phyloP scores from a whole-genome alignment of 352 stramenopile genomes.

The Phytophthora aleatoria region DNA sequence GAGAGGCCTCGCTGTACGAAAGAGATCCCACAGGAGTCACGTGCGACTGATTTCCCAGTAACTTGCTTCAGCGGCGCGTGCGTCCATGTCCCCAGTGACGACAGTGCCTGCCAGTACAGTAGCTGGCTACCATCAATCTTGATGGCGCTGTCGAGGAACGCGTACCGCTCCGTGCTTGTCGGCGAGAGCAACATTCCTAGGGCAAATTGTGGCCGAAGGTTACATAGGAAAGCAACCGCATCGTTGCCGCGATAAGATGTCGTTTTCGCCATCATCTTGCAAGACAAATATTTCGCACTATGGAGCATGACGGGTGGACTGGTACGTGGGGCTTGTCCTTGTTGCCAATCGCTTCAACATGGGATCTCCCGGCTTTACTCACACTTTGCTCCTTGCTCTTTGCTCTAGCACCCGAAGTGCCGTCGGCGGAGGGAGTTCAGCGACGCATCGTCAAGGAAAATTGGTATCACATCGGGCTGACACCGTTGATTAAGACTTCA shows the following conservation, averaged over 20 bases:
- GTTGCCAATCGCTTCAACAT: slow-evolving; percentile 26
- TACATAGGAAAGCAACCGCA: no score
- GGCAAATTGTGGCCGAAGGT: no score
- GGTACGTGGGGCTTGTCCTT: neutral
- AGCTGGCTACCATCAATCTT: neutral
- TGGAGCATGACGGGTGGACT: slow-evolving; percentile 20
- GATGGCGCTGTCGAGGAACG: neutral
- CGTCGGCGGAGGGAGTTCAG: slow-evolving; percentile 7
- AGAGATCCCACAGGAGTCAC: slow-evolving; percentile 19
- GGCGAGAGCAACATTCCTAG: neutral
- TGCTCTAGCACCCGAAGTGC: slow-evolving; percentile 9
- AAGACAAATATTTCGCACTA: slow-evolving; percentile 14
- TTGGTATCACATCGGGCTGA: neutral
- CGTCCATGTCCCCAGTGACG: neutral
- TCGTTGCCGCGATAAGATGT: neutral
- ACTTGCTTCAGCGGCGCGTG: neutral
- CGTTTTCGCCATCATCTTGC: neutral
- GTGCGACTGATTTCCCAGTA: slow-evolving; percentile 26
- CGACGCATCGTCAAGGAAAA: neutral
- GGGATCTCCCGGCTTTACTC: slow-evolving; percentile 28
- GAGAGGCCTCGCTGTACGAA: slow-evolving; percentile 26
- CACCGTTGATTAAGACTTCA: neutral
- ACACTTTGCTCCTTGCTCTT: slow-evolving; percentile 11
- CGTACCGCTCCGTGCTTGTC: neutral
- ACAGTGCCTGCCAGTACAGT: neutral